These are phyloP conservation scores for Oxyria digyna DNA, from an alignment of 148 eudicot species.

Conservation along the genomic window DNA sequence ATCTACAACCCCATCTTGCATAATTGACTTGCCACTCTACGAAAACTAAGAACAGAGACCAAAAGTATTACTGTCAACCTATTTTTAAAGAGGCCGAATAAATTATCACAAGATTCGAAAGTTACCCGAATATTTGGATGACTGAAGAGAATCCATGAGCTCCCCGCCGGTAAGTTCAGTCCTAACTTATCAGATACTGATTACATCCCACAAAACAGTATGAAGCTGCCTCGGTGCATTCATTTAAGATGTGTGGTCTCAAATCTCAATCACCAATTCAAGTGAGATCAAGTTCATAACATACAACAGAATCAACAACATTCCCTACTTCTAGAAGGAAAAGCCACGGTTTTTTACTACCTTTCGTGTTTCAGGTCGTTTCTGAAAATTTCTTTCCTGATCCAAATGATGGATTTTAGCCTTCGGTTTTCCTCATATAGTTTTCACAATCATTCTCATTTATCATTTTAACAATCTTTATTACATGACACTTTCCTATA, in stretches of 20 bases:
- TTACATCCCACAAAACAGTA: neutral
- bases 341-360: conserved; percentile 29
- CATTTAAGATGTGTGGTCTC: too few relatives aligned
- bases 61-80: neutral
- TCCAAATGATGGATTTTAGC: conserved; percentile 12
- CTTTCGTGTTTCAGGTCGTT: conserved; percentile 27
- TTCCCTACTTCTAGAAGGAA: conserved; percentile 31
- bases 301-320: neutral
- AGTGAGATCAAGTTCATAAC: neutral
- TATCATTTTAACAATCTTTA: too few relatives aligned
- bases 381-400: conserved; percentile 14
- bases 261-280: neutral
- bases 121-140: too few relatives aligned
- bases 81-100: neutral
- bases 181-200: neutral
- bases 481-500: too few relatives aligned
- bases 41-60: neutral
- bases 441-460: too few relatives aligned
- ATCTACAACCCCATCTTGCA: neutral
- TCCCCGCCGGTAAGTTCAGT: neutral
- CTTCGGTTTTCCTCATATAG: conserved; percentile 5
- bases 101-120: too few relatives aligned
- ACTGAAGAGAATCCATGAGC: too few relatives aligned
- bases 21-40: neutral
- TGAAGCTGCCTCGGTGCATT: too few relatives aligned